Evolutionary conservation across 1,284 basidiomycete species (phyloP), one percentile per base, ranked within the genome.

Genomic region (Cryptococcus depauperatus): DNA sequence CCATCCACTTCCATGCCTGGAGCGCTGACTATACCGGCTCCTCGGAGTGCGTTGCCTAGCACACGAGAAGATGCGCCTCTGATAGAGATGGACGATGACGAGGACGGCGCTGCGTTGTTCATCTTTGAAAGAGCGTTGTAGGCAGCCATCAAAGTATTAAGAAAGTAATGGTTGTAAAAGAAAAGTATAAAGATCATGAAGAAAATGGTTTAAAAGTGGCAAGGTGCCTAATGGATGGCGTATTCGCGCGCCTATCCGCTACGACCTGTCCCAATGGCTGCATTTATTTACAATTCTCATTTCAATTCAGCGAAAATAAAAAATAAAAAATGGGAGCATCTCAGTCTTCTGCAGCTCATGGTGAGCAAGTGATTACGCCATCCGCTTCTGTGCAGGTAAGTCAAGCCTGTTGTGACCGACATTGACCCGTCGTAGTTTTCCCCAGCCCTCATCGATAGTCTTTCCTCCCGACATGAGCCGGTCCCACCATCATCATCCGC

Each of bases 271-370:
- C 32, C 32, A n/a, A 33, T 33, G 32, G 19, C 32, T 18, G n/a
- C 32, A n/a, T n/a, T 33, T 18, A 33, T 33, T 9, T 33, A 3
- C 8, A 33, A n/a, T 14, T 13, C 32, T n/a, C 7, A 18, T 9
- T 30, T 30, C 28, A 9, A 21, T 14, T 25, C 37, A 21, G 22
- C 6, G 22, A n/a, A 22, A 11, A 21, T 10, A 16, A 8, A 38
- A n/a, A 23, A 16, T 42, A 35, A 51, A 56, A 16, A 21, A 67
- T 67, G 64, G 64, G 62, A 34, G 63, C 63, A 19, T 51, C 51
- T n/a, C 64, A 67, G 50, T 63, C 61, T 9, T 56, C 59, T 9
- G 51, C 66, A 68, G 48, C 62, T 70, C 41, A 63, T 70, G 39
- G 42, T 52, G 25, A 58, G 66, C 25, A 57, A 64, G 26, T 63